phyloP scores from a whole-genome alignment of 1,284 basidiomycete genomes.

The Austroboletus niveus region DNA sequence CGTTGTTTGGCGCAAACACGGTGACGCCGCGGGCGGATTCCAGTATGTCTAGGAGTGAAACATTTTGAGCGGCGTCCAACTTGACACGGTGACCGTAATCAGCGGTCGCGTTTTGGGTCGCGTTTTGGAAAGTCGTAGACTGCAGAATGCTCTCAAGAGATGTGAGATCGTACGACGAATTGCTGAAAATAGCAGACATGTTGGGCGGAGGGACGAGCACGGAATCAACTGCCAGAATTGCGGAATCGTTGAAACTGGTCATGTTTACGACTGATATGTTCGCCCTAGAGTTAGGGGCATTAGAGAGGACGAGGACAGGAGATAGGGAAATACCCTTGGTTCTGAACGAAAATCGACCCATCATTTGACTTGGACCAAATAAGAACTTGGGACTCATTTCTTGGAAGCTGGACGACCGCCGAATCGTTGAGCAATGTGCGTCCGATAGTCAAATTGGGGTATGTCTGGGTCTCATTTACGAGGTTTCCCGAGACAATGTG shows the following conservation, averaged over 20 bases:
- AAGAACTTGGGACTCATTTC: slow-evolving; percentile 58
- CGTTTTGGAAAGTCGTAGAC: slow-evolving; percentile 20
- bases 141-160: slow-evolving; percentile 29
- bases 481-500: slow-evolving; percentile 61
- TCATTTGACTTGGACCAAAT: slow-evolving; percentile 51
- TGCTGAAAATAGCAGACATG: slow-evolving; percentile 42
- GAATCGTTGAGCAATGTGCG: slow-evolving; percentile 58
- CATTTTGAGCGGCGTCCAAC: too few species aligned
- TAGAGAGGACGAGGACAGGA: background rate
- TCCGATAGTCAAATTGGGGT: slow-evolving; percentile 60
- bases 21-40: slow-evolving; percentile 56
- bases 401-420: slow-evolving; percentile 50
- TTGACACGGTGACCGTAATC: too few species aligned
- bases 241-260: slow-evolving; percentile 45
- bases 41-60: slow-evolving; percentile 41
- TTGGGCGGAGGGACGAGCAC: slow-evolving; percentile 56
- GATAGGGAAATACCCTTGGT: slow-evolving; percentile 45
- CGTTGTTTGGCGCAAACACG: slow-evolving; percentile 64
- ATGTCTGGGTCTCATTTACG: slow-evolving; percentile 38
- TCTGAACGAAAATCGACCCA: slow-evolving; percentile 49
- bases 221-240: slow-evolving; percentile 50
- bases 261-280: slow-evolving; percentile 48
- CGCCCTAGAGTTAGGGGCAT: slow-evolving; percentile 26
- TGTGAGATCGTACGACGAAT: slow-evolving; percentile 25
- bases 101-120: slow-evolving; percentile 9